Base-by-base conservation (phyloP, 108 stramenopile genomes). In the Skeletonema tropicum region DNA sequence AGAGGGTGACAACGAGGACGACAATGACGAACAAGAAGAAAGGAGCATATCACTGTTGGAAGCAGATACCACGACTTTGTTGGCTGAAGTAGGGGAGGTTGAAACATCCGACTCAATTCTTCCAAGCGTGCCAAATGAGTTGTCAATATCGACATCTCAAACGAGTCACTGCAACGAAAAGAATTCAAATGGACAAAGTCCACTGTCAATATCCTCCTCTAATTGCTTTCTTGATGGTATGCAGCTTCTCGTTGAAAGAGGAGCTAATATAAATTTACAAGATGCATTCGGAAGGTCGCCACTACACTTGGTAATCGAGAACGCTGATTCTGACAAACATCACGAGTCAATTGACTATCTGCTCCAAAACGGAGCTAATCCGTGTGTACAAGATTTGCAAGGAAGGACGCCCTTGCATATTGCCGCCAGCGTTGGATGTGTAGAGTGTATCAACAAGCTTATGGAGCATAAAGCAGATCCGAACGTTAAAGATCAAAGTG, bases 231-330 rank as follows among this genome's bases (percentile, higher is more conserved):
- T 76, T 2, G 21, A 55, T 25, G 75, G 75, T 21, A 76, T 76
- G 75, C 60, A 66, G 38, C 72, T 78, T 15, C 66, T 78, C 3
- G 60, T 78, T 25, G 77, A 74, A 41, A 68, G 70, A 31, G 77
- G 73, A n/a, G 73, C 77, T 12, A 52, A 74, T 23, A 46, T 74
- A 0, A 68, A 73, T 67, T 14, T 78, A 11, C 19, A 49, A 55
- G 77, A 78, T 32, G 13, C 25, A 4, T 59, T 60, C 12, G 71
- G 72, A 14, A 32, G 77, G 23, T 9, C 77, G 1, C 77, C 77
- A 23, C 2, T 78, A 0, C 71, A 73, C n/a, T 36, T 78, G 11
- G 71, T 46, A 1, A 59, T 63, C 23, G 75, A 76, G 57, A 68
- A 69, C 15, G n/a, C 41, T 25, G 3, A 61, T 6, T 42, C 33